Base-by-base conservation (phyloP, 352 stramenopile species). In the Pythium dissimile region DNA sequence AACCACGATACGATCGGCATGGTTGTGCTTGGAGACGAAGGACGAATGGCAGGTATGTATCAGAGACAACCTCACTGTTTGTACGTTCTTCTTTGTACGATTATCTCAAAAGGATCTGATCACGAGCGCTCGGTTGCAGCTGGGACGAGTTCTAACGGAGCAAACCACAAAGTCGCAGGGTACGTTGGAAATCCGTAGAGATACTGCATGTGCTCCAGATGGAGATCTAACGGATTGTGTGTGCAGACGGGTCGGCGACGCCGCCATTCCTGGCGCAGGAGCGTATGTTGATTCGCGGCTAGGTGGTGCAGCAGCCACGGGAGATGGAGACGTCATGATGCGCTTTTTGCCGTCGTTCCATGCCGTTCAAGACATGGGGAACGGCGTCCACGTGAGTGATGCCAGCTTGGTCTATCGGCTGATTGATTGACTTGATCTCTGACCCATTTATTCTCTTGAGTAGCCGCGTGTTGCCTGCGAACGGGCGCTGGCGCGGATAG, bases 1-100 rank as follows among this genome's bases (percentile, higher is more conserved):
- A 97, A 96, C 54, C 89, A 97, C 64, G 89, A 97, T 52, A 97
- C 89, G 7, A 96, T 97, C 52, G 89, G 89, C 12, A 97, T 97
- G 83, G 71, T 94, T 12, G 79, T 67, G 44, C 61, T 94, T 10
- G 73, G 61, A n/a, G 55, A 69, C 21, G 63, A 71, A 55, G 82
- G 79, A 0, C 69, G 83, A 47, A 92, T 94, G 74, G 77, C 82
- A 51, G 73, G 75, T 77, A 53, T 11, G 56, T 54, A 11, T 0
- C 18, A 30, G 26, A 13, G 3, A 10, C 2, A 44, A 20, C 18
- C 16, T 24, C 2, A 28, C 3, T 11, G 23, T n/a, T n/a, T n/a
- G 11, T 20, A 9, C 38, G 15, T 16, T 50, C 0, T 24, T 23
- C 23, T 9, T n/a, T n/a, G n/a, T n/a, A n/a, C n/a, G n/a, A n/a